Evolutionary conservation across 2,329 filamentous ascomycete species (phyloP).

Genomic region (Tolypocladium ovalisporum): DNA sequence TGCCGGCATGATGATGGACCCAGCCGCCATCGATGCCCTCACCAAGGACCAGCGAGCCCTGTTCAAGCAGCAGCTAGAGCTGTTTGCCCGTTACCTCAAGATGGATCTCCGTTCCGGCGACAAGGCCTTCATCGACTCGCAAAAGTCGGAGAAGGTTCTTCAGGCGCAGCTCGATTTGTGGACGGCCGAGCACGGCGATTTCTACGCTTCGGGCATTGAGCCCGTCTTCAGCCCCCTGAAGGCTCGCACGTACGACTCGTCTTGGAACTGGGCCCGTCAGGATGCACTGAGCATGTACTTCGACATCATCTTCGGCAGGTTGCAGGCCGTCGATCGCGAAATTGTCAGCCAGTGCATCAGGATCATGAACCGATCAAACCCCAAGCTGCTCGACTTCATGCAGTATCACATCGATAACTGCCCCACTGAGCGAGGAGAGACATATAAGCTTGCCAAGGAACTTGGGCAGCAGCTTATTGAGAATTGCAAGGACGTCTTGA

Average conservation of each 20-base stretch:
- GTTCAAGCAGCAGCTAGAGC: constrained; percentile 96
- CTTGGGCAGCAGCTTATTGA: constrained; percentile 89
- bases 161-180: constrained; percentile 92
- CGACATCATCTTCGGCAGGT: constrained; percentile 93
- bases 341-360: constrained; percentile 98
- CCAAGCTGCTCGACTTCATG: constrained; percentile 94
- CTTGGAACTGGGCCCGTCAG: constrained; percentile 98
- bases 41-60: constrained; percentile 93
- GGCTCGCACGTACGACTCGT: constrained; percentile 92
- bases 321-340: constrained; percentile 88
- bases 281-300: constrained; percentile 98
- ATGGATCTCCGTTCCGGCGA: constrained; percentile 94
- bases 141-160: constrained; percentile 76
- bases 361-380: constrained; percentile 98
- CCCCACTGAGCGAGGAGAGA: constrained; percentile 91
- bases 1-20: constrained; percentile 99
- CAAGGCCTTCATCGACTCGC: constrained; percentile 76
- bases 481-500: constrained; percentile 90
- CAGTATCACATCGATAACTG: constrained; percentile 99
- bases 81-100: constrained; percentile 92
- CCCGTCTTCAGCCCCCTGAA: constrained; percentile 90
- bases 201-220: constrained; percentile 90
- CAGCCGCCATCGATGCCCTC: constrained; percentile 87
- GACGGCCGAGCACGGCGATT: constrained; percentile 90
- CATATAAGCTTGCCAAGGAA: constrained; percentile 94